Evolutionary conservation across 345 rosid genomes (phyloP).

Genomic region (Ceriops zippeliana): DNA sequence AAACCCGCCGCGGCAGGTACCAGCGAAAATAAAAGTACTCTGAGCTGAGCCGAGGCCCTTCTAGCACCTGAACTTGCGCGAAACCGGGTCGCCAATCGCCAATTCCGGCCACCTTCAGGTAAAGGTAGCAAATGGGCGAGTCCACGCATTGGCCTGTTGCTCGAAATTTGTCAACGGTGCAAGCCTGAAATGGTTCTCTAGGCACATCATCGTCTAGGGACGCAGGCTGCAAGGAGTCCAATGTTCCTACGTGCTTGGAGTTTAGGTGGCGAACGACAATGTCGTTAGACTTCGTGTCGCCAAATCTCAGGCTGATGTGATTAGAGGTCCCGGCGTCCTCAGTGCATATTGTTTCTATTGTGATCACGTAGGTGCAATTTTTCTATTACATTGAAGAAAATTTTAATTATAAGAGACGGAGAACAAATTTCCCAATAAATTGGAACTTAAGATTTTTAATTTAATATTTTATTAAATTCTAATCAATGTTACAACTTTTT

Average conservation of each 20-base stretch:
- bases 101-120: conserved; percentile 34
- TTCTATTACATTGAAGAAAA: background rate
- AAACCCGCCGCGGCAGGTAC: conserved; percentile 41
- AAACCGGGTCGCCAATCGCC: conserved; percentile 60
- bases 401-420: too few species aligned
- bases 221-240: conserved; percentile 43
- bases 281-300: conserved; percentile 39
- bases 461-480: too few species aligned
- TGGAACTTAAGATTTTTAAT: background rate
- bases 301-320: conserved; percentile 44
- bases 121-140: conserved; percentile 39
- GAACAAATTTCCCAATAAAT: background rate
- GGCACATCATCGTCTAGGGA: conserved; percentile 39
- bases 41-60: conserved; percentile 29
- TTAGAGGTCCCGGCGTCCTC: conserved; percentile 42
- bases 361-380: conserved; percentile 44
- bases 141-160: conserved; percentile 36
- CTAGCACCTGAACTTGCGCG: conserved; percentile 32
- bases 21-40: conserved; percentile 41
- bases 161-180: conserved; percentile 45
- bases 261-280: conserved; percentile 36
- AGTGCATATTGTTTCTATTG: conserved; percentile 45
- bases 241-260: conserved; percentile 29
- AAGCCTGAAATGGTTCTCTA: conserved; percentile 46
- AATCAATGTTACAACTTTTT: too few species aligned